These are phyloP conservation scores for Microthlaspi erraticum DNA, from an alignment of 345 rosid genomes.

Conservation along the genomic window DNA sequence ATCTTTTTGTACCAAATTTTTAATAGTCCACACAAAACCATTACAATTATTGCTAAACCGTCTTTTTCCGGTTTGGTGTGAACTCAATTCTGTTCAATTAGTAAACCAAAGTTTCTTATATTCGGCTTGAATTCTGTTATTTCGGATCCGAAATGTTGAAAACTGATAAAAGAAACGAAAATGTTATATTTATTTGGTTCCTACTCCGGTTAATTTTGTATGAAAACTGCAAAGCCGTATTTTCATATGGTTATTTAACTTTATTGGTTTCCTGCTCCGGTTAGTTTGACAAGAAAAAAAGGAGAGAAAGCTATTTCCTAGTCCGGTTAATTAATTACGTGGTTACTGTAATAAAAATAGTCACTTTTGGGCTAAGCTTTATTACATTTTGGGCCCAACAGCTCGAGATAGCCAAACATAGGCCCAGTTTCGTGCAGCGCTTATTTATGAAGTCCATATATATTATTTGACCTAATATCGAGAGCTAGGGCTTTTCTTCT, in stretches of 20 bases:
- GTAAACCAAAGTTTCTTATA: not conserved
- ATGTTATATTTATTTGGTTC: too few species aligned
- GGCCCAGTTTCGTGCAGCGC: constrained; percentile 26
- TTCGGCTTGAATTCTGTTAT: not conserved
- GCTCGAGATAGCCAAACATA: not conserved
- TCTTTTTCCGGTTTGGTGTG: not conserved
- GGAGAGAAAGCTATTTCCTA: too few species aligned
- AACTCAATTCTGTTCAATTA: not conserved
- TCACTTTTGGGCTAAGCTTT: too few species aligned
- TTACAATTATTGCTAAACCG: too few species aligned
- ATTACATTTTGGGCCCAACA: not conserved
- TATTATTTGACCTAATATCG: constrained; percentile 14
- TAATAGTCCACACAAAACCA: too few species aligned
- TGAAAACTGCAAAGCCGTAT: too few species aligned
- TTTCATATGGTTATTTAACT: too few species aligned
- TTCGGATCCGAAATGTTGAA: not conserved
- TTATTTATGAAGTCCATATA: constrained; percentile 21
- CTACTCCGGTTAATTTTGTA: too few species aligned
- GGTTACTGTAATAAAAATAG: too few species aligned
- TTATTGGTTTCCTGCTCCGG: too few species aligned
- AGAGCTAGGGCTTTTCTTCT: constrained; percentile 32
- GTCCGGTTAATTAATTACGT: too few species aligned
- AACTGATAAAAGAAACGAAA: not conserved
- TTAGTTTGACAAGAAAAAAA: too few species aligned
- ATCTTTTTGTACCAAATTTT: not conserved